Evolutionary conservation across 2,329 filamentous ascomycete species (phyloP), one percentile per base, ranked within the genome.

Genomic region (Cadophora malorum): DNA sequence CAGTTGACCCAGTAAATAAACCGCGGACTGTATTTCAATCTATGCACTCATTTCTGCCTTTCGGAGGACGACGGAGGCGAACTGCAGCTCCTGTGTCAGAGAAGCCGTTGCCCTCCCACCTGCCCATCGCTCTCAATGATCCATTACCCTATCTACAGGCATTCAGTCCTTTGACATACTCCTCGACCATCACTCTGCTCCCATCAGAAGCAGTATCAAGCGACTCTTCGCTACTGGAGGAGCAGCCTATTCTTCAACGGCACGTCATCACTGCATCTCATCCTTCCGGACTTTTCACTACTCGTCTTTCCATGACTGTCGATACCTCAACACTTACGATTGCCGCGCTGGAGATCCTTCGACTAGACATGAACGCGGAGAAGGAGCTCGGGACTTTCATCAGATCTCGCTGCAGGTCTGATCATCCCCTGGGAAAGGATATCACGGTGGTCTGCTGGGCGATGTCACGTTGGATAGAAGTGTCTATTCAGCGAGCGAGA

Each of bases 131-230:
- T 0, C 83, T 90, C 1, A 81, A 84, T 0, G 87, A 94, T 68
- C 87, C 91, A 61, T 79, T 91, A 2, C 88, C 90, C 0, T 93
- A 90, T 71, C 82, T 94, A 0, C 86, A 90, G 56, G 83, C 90
- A 9, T 93, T 96, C 73, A 91, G 88, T 0, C 87, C 90, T 0
- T 83, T 96, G 16, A 82, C 81, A 0, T 88, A 91, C 67, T 83
- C 83, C 0, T 90, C 88, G 0, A 83, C 79, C 0, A 80, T 88
- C 16, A 79, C 81, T 0, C 77, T 85, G 0, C 73, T 86, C 1
- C 82, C 84, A 0, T 73, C 71, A 23, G 52, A 66, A 60, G 52
- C 67, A 21, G 23, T 16, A 35, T 69, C 72, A 72, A 77, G 67
- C 74, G 67, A 67, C 9, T 65, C 67, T 10, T 58, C 64, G 9